These are phyloP conservation scores for Knufia petricola DNA, from an alignment of 2,329 filamentous ascomycete species.

Conservation along the genomic window DNA sequence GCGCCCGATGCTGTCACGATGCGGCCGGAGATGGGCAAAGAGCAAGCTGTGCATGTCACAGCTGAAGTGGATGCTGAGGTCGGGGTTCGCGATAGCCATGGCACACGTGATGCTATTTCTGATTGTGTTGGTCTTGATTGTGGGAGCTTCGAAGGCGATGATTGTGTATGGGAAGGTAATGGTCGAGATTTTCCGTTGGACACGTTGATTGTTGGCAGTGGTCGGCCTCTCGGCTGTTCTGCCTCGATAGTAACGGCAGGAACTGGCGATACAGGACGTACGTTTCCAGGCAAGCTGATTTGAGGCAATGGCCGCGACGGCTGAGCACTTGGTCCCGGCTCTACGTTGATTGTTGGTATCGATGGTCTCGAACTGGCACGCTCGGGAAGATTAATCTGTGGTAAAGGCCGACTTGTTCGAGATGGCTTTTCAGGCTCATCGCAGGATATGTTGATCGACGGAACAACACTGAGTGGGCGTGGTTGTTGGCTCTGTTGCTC, in stretches of 20 bases:
- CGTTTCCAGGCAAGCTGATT: constrained; percentile 25
- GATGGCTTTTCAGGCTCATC: neutral
- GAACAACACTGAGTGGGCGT: constrained; percentile 33
- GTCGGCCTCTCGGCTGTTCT: constrained; percentile 23
- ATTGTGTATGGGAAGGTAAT: constrained; percentile 21
- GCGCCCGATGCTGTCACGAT: constrained; percentile 74
- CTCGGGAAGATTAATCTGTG: constrained; percentile 25
- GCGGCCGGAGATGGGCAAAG: constrained; percentile 75
- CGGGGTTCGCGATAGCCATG: constrained; percentile 30
- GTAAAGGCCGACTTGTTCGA: neutral
- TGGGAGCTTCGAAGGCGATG: constrained; percentile 25
- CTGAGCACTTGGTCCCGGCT: neutral
- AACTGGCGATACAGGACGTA: constrained; percentile 22
- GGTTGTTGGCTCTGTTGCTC: constrained; percentile 18
- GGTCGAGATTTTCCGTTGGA: constrained; percentile 12
- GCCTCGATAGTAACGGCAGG: constrained; percentile 46
- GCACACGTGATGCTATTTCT: constrained; percentile 16
- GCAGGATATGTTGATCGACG: constrained; percentile 9
- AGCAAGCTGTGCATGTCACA: constrained; percentile 75
- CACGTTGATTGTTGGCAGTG: constrained; percentile 26
- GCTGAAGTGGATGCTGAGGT: constrained; percentile 46
- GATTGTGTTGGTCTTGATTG: constrained; percentile 30
- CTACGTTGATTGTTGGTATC: constrained; percentile 9
- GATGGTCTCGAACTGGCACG: neutral
- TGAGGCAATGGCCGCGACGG: neutral